Percentiles rank a stretch among this genome's conserved stretches.
Evolutionary conservation across 176 grass and related monocot species (phyloP).

Genomic region (Musa acuminata): DNA sequence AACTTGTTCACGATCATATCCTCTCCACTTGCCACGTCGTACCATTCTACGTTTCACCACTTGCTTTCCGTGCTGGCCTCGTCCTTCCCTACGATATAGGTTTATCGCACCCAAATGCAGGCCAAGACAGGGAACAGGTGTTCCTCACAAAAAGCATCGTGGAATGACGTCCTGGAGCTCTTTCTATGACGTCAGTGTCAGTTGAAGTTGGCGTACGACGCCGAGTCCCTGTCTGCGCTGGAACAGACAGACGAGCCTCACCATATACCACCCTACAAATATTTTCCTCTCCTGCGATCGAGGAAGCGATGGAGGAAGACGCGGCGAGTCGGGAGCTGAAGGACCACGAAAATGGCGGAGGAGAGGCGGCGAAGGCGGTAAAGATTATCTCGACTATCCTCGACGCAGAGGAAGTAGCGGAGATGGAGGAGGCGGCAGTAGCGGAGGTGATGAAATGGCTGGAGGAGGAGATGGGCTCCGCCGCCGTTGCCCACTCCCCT

Average conservation of each 20-base stretch:
- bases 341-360: not conserved
- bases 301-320: not conserved
- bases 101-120: not conserved
- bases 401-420: constrained; percentile 7
- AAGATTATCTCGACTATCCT: not conserved
- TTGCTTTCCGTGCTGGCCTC: not conserved
- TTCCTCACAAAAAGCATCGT: too few relatives aligned
- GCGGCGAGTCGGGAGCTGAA: not conserved
- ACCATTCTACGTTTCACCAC: not conserved
- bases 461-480: constrained; percentile 46
- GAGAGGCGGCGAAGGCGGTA: not conserved
- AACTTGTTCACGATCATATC: too few relatives aligned
- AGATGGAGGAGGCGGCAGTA: constrained; percentile 42
- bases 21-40: too few relatives aligned
- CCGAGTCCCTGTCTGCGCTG: not conserved
- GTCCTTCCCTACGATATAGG: too few relatives aligned
- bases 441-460: constrained; percentile 76
- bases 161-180: not conserved
- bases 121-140: not conserved
- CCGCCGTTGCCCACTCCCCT: not conserved
- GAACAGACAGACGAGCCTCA: not conserved
- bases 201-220: not conserved
- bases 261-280: not conserved
- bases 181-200: not conserved
- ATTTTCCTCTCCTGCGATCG: not conserved